These are phyloP conservation scores for Pholiota molesta DNA, from an alignment of 768 basidiomycete genomes.

Conservation along the genomic window DNA sequence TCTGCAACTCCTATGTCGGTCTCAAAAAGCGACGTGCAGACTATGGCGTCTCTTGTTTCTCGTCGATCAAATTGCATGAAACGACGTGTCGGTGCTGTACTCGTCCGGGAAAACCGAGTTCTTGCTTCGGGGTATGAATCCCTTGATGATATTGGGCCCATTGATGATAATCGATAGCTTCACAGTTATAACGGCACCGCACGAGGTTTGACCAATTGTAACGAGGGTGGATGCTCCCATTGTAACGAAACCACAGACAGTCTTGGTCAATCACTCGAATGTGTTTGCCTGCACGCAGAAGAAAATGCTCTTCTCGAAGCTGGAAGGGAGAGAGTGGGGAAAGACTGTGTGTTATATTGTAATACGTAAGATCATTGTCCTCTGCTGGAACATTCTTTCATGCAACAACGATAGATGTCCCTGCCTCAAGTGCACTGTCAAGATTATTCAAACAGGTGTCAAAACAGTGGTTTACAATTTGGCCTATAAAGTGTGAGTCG, in stretches of 20 bases:
- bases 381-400: background rate
- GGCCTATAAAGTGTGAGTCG: conserved; percentile 88
- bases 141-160: conserved; percentile 1
- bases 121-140: conserved; percentile 71
- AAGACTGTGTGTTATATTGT: conserved; percentile 89
- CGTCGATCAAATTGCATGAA: conserved; percentile 97
- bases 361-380: conserved; percentile 75
- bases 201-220: conserved; percentile 86
- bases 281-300: conserved; percentile 95
- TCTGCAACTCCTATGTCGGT: background rate
- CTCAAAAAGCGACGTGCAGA: conserved; percentile 44
- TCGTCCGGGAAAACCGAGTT: conserved; percentile 84
- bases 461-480: conserved; percentile 93
- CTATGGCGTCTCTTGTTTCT: conserved; percentile 87
- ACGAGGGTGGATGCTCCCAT: conserved; percentile 84
- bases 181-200: conserved; percentile 94
- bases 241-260: conserved; percentile 63
- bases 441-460: conserved; percentile 95
- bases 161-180: conserved; percentile 2
- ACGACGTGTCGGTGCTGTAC: conserved; percentile 90
- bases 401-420: conserved; percentile 70
- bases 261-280: conserved; percentile 64
- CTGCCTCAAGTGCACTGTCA: conserved; percentile 94
- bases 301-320: conserved; percentile 97
- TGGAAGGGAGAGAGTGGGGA: conserved; percentile 86